Evolutionary conservation across 441 rosid genomes (phyloP), one percentile per base, ranked within the genome.

Genomic region (Gossypium gossypioides): DNA sequence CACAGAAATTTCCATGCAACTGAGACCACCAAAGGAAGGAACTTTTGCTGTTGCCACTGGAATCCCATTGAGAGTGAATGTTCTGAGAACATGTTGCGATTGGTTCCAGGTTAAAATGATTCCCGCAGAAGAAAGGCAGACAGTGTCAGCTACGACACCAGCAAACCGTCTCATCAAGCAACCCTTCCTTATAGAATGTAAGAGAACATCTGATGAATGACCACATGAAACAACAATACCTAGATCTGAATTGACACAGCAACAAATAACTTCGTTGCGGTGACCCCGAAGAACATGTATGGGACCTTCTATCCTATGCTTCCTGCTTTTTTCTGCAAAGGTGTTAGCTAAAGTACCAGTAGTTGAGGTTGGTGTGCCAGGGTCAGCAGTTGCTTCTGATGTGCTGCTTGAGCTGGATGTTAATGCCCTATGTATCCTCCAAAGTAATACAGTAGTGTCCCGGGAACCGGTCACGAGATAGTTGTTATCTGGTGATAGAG

Each of bases 231-330:
- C 96, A 71, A 86, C 88, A 55, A 92, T 79, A 61, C 99, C 98
- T 51, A 89, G 88, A 82, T 91, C 97, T 54, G 98, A 91, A 83
- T 87, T 93, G 73, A 92, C 86, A 72, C 93, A 90, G 78, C 98
- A 92, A 78, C 82, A 82, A 37, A 84, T 77, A 79, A 96, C 73
- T 71, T 92, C 97, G 68, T 81, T 78, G 55, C 72, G 88, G 64
- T 96, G 98, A 44, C 99, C 98, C 54, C 96, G 92, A 24, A 96
- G 92, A 71, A 90, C 93, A 78, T 92, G 98, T 75, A 93, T 67
- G 1, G 98, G 98, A 75, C 99, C 99, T 84, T 95, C 98, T 74
- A 95, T 81, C 16, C 84, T 86, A 61, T 74, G 83, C 60, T 80
- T 88, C 81, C 90, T 85, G 78, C 77, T 79, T 79, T 81, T 91